Evolutionary conservation across 202 grass and related monocot genomes (phyloP).

Genomic region (Schoenoplectus tabernaemontani): DNA sequence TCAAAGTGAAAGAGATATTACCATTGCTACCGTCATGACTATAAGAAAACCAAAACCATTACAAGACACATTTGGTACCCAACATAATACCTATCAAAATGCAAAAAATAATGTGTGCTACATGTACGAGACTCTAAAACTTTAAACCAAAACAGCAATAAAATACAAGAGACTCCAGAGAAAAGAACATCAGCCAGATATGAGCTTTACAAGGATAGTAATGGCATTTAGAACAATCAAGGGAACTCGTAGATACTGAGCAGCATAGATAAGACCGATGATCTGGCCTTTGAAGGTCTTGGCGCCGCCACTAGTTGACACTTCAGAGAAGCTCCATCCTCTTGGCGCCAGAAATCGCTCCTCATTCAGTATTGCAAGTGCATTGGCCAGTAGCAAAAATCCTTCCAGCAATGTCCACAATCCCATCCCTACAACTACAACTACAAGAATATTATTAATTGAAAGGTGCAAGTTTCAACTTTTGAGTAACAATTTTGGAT

Average conservation of each 20-base stretch:
- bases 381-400: constrained; percentile 78
- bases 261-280: constrained; percentile 81
- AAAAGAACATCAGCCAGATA: constrained; percentile 35
- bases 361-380: constrained; percentile 84
- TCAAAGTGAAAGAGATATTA: background rate
- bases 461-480: background rate
- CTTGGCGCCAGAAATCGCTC: constrained; percentile 77
- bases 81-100: background rate
- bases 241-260: constrained; percentile 72
- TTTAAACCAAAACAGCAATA: background rate
- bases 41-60: background rate
- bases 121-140: background rate
- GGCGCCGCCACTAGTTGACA: constrained; percentile 51
- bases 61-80: background rate
- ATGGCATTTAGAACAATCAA: constrained; percentile 72
- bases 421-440: constrained; percentile 45
- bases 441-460: background rate
- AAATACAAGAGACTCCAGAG: background rate
- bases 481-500: background rate
- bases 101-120: background rate
- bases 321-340: constrained; percentile 87
- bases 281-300: constrained; percentile 86
- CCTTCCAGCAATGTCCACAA: constrained; percentile 78
- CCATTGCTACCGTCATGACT: background rate
- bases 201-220: constrained; percentile 65